A percentile compares a stretch with the other conserved stretches of the same genome.
Conservation (phyloP, 148 eudicot species). For the Camellia granthamiana region DNA sequence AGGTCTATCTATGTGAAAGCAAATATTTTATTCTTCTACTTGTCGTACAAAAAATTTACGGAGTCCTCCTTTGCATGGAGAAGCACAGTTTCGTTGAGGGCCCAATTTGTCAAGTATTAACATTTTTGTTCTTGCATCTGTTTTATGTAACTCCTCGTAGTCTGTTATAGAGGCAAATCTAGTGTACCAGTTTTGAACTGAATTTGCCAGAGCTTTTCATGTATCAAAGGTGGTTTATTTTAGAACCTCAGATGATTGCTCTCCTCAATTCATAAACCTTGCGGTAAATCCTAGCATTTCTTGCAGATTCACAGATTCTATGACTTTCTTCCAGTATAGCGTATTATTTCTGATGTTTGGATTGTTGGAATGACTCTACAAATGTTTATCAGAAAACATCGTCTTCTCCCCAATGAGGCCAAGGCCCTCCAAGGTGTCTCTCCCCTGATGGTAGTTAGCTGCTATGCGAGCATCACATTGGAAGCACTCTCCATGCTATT, state of each 20-base stretch:
- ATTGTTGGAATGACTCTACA: no score
- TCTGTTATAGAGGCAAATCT: conserved; percentile 7
- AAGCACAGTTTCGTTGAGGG: not conserved
- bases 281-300: not conserved
- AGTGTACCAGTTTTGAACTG: conserved; percentile 7
- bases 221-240: not conserved
- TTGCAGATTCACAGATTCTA: not conserved
- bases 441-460: no score
- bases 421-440: no score
- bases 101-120: conserved; percentile 9
- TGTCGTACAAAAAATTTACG: not conserved
- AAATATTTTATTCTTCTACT: not conserved
- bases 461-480: no score
- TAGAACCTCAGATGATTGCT: not conserved
- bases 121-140: not conserved
- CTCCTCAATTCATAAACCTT: not conserved
- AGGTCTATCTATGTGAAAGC: not conserved
- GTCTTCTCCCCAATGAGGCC: no score
- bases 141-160: not conserved
- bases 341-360: not conserved
- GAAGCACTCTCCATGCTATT: no score
- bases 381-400: no score
- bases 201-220: not conserved
- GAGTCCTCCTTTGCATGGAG: not conserved
- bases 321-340: not conserved